These are phyloP conservation scores for Xylaria polymorpha DNA, from an alignment of 2,329 filamentous ascomycete genomes.

Conservation along the genomic window DNA sequence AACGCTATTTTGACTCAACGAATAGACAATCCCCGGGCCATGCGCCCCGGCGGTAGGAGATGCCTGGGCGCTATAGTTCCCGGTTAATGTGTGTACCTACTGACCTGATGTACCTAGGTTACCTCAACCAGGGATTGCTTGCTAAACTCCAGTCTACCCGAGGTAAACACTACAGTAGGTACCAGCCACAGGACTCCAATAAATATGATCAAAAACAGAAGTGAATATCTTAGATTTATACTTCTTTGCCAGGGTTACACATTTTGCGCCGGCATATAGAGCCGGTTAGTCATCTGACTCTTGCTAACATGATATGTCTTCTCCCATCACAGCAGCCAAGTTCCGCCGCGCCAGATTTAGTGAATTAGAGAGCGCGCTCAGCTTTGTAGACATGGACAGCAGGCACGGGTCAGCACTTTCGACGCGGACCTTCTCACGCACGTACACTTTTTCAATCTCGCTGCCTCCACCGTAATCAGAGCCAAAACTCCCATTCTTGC, in stretches of 20 bases:
- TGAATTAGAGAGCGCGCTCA: conserved; percentile 80
- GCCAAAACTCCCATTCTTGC: conserved; percentile 1
- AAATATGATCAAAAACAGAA: neutral
- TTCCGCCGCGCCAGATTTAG: conserved; percentile 77
- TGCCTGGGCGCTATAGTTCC: too few species aligned
- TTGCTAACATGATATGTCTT: conserved; percentile 51
- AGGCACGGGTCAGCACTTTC: conserved; percentile 90
- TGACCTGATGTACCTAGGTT: too few species aligned
- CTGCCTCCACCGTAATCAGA: conserved; percentile 35
- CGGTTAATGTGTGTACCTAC: too few species aligned
- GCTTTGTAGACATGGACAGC: conserved; percentile 84
- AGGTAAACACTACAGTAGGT: too few species aligned
- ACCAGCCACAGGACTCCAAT: too few species aligned
- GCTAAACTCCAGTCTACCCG: too few species aligned
- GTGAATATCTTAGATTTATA: neutral
- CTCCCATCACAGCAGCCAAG: conserved; percentile 81
- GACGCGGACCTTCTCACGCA: conserved; percentile 88
- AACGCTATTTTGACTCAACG: too few species aligned
- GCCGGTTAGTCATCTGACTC: neutral
- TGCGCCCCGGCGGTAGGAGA: too few species aligned
- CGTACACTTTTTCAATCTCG: conserved; percentile 72
- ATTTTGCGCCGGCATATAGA: too few species aligned
- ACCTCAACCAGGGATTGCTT: too few species aligned
- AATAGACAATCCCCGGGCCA: too few species aligned
- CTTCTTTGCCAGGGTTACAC: neutral